phyloP scores from a whole-genome alignment of 495 filamentous ascomycete genomes.

The Penicillium bovifimosum region DNA sequence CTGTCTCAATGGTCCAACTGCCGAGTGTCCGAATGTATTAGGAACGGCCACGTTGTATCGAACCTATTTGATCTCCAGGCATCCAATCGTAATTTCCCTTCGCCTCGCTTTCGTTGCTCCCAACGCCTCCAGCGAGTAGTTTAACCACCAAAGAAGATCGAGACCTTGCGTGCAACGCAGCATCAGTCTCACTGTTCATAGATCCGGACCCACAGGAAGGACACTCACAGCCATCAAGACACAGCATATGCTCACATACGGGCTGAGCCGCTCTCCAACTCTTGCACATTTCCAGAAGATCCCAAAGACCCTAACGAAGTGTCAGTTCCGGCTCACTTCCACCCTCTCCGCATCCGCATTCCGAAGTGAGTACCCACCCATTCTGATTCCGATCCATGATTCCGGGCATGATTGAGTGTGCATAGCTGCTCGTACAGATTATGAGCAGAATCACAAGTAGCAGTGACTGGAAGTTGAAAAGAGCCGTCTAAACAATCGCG shows the following conservation, averaged over 20 bases:
- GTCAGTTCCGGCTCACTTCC: constrained; percentile 3
- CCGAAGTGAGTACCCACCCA: constrained; percentile 50
- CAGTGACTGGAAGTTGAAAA: constrained; percentile 97
- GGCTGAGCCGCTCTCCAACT: constrained; percentile 88
- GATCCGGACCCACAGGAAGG: background rate
- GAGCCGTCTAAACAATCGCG: constrained; percentile 60
- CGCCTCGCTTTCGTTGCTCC: background rate
- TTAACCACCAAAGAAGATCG: constrained; percentile 40
- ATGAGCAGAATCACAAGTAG: constrained; percentile 89
- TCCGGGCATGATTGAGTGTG: constrained; percentile 82
- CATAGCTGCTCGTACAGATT: constrained; percentile 92
- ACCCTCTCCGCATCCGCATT: background rate
- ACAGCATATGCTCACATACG: constrained; percentile 94
- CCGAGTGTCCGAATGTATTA: no score
- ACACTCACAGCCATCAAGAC: constrained; percentile 84
- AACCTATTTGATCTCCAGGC: background rate
- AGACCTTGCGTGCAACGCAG: constrained; percentile 23
- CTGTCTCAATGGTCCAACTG: no score
- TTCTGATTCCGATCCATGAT: constrained; percentile 92
- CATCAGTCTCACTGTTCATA: constrained; percentile 4
- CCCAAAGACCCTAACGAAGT: constrained; percentile 58
- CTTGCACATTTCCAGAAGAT: constrained; percentile 97
- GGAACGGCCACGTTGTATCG: no score
- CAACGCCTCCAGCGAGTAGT: background rate
- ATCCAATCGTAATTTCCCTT: background rate